phyloP scores from a whole-genome alignment of 2,329 filamentous ascomycete species.

The Calonectria hongkongensis region DNA sequence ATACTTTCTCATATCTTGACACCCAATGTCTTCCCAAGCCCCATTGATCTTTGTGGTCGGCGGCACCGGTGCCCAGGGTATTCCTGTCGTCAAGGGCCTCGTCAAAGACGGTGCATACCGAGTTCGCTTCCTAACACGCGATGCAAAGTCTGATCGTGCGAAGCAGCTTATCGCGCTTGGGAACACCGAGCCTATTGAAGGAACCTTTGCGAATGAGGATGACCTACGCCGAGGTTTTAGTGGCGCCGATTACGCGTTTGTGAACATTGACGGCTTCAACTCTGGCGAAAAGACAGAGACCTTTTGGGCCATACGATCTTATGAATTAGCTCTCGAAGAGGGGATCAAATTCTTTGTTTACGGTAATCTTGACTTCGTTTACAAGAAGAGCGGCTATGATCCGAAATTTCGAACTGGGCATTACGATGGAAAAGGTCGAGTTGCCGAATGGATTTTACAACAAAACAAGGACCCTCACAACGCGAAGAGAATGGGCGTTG shows the following conservation, averaged over 20 bases:
- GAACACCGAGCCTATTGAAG: conserved; percentile 26
- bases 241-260: conserved; percentile 31
- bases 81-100: conserved; percentile 34
- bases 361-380: conserved; percentile 69
- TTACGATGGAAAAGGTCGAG: conserved; percentile 68
- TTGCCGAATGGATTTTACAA: conserved; percentile 66
- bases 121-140: conserved; percentile 37
- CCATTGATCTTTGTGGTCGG: conserved; percentile 37
- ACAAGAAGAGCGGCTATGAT: conserved; percentile 68
- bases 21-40: conserved; percentile 11
- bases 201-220: conserved; percentile 31
- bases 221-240: conserved; percentile 27
- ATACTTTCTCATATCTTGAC: not conserved
- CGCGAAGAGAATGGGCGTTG: conserved; percentile 28
- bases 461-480: conserved; percentile 52
- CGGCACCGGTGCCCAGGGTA: conserved; percentile 40
- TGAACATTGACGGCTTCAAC: conserved; percentile 42
- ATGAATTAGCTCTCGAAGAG: conserved; percentile 38
- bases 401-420: conserved; percentile 68
- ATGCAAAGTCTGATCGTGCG: conserved; percentile 14
- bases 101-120: conserved; percentile 28
- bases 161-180: not conserved
- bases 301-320: conserved; percentile 30
- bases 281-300: conserved; percentile 44
- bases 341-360: conserved; percentile 65